These are phyloP conservation scores for Fusarium sterilihyphosum DNA, from an alignment of 2,329 filamentous ascomycete species.

Conservation along the genomic window DNA sequence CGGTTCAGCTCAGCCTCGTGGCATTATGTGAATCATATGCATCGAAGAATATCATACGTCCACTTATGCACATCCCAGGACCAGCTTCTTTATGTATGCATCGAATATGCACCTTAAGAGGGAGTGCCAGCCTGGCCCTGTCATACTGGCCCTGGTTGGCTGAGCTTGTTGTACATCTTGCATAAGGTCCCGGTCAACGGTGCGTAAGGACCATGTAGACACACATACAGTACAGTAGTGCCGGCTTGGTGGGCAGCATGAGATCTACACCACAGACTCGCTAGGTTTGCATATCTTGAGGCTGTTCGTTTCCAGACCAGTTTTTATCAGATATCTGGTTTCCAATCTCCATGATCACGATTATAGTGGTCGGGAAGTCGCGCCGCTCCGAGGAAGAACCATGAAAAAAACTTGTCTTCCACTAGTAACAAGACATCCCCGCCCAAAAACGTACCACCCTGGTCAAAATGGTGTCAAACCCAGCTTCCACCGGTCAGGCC, in stretches of 20 bases:
- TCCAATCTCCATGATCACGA: neutral
- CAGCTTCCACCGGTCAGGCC: constrained; percentile 9
- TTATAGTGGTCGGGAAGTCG: constrained; percentile 1
- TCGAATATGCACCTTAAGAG: constrained; percentile 34
- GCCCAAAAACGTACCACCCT: constrained; percentile 14
- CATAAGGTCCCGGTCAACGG: constrained; percentile 41
- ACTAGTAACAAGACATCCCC: neutral
- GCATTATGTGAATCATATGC: constrained; percentile 32
- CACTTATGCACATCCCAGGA: constrained; percentile 34
- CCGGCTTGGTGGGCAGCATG: constrained; percentile 38
- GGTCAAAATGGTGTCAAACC: constrained; percentile 14
- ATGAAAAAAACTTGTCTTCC: constrained; percentile 9
- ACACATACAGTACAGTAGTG: neutral
- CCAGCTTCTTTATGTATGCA: constrained; percentile 32
- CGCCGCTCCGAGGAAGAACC: constrained; percentile 9
- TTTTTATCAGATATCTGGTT: neutral
- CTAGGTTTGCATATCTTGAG: constrained; percentile 21
- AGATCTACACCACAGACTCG: constrained; percentile 40
- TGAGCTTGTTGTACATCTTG: constrained; percentile 43
- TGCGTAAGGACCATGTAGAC: constrained; percentile 29
- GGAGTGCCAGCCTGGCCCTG: constrained; percentile 35
- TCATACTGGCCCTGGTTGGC: constrained; percentile 34
- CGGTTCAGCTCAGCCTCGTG: constrained; percentile 32
- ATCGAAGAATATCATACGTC: constrained; percentile 30
- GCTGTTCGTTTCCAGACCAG: neutral